These are phyloP conservation scores for Penicillium verrucosum DNA, from an alignment of 2,329 filamentous ascomycete genomes.

Conservation along the genomic window DNA sequence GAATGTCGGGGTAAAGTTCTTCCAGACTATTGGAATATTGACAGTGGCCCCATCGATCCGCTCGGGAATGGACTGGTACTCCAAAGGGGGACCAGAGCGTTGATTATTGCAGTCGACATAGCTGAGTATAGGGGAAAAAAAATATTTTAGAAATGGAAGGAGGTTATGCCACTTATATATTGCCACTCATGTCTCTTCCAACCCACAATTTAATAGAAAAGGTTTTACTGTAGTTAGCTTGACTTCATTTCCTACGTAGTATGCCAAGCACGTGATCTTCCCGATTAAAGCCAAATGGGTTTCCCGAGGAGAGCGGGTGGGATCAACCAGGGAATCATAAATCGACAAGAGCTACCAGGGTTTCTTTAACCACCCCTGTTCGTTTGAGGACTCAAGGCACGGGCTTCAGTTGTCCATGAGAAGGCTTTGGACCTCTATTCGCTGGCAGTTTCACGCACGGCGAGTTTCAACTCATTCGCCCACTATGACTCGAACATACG, in stretches of 20 bases:
- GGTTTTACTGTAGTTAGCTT: background rate
- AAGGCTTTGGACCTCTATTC: conserved; percentile 22
- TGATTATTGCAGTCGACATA: no score
- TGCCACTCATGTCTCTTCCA: no score
- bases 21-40: no score
- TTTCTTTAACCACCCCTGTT: conserved; percentile 19
- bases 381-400: conserved; percentile 11
- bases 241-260: background rate
- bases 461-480: conserved; percentile 32
- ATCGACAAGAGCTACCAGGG: conserved; percentile 16
- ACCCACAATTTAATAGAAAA: no score
- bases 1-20: no score
- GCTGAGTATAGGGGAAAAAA: no score
- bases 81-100: no score
- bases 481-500: conserved; percentile 41
- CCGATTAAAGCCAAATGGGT: conserved; percentile 13
- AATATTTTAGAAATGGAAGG: no score
- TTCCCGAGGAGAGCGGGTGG: conserved; percentile 24
- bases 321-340: conserved; percentile 12
- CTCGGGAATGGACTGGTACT: no score
- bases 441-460: conserved; percentile 18
- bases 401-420: conserved; percentile 29
- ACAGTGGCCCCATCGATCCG: no score
- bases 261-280: conserved; percentile 20
- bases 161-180: no score